Percentiles rank a stretch among this genome's conserved stretches.
Evolutionary conservation across 75 land plant genomes (phyloP).

Genomic region (Sequoia sempervirens): DNA sequence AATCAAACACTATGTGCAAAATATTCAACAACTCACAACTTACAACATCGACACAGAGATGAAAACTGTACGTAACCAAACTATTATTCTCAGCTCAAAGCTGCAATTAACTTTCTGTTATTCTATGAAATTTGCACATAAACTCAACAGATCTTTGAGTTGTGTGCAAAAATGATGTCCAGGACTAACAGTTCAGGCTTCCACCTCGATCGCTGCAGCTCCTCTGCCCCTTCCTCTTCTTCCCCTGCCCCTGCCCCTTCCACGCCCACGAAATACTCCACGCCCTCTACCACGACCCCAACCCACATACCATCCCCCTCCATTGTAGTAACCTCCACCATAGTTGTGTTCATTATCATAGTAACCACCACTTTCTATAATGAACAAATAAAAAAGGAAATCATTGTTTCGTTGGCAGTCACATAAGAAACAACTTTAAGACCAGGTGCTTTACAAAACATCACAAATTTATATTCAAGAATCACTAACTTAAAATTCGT

Average conservation of each 20-base stretch:
- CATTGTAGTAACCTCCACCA: neutral
- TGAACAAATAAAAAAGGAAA: neutral
- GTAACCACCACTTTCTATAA: slow-evolving; percentile 8
- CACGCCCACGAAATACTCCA: slow-evolving; percentile 10
- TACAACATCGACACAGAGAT: neutral
- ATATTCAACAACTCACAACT: neutral
- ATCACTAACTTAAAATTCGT: neutral
- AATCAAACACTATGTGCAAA: neutral
- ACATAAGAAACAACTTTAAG: neutral
- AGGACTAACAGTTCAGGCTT: neutral
- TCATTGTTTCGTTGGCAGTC: neutral
- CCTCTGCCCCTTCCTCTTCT: slow-evolving; percentile 13
- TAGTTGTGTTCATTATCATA: slow-evolving; percentile 6
- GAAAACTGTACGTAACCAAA: neutral
- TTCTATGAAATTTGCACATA: neutral
- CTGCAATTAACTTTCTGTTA: neutral
- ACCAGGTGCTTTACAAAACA: neutral
- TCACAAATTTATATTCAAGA: neutral
- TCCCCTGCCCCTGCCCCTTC: neutral
- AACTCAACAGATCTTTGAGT: neutral
- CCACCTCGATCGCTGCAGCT: neutral
- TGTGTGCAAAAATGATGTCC: neutral
- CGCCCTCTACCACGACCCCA: slow-evolving; percentile 14
- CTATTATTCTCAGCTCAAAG: neutral
- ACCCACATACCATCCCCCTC: slow-evolving; percentile 14